Base-by-base conservation (phyloP, 2,329 filamentous ascomycete species). In the Fusarium temperatum region DNA sequence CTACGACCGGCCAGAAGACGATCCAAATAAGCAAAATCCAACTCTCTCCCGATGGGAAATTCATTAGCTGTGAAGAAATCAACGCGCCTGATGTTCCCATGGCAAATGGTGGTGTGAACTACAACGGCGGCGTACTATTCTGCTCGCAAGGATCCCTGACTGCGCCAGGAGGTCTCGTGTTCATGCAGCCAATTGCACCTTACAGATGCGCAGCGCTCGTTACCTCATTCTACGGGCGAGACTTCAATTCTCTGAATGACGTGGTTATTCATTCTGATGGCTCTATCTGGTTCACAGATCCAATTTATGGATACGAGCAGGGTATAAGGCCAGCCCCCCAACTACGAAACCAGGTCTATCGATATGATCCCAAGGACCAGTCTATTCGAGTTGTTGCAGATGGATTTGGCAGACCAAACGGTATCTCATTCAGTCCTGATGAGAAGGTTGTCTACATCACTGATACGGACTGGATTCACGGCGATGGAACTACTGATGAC, bases 241-340 rank as follows among this genome's bases (percentile, higher is more conserved):
- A 81, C 5, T 88, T 88, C 76, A 88, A 87, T 74, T 86, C 84
- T 6, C 79, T 85, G 50, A 87, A 87, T 67, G 86, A 88, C 62
- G 84, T 88, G 8, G 82, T 86, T 11, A 78, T 85, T 20, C 79
- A 82, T 50, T 72, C 70, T 2, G 85, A 86, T 63, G 84, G 84
- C 8, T 80, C 79, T 11, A 81, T 88, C 30, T 88, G 86, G 85
- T 87, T 88, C 73, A 87, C 86, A 1, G 86, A 88, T 72, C 84
- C 86, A 1, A 79, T 81, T 14, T 88, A 88, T 74, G 87, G 86
- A 14, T 83, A 79, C 32, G 83, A 86, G 63, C 85, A 87, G 70
- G 82, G 84, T 15, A 85, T 86, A 72, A 81, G 86, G 15, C 83
- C 83, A 15, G 75, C 77, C 15, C 85, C 86, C 3, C 78, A 79